Conservation (phyloP, 495 filamentous ascomycete genomes). For the Aspergillus conjunctus region DNA sequence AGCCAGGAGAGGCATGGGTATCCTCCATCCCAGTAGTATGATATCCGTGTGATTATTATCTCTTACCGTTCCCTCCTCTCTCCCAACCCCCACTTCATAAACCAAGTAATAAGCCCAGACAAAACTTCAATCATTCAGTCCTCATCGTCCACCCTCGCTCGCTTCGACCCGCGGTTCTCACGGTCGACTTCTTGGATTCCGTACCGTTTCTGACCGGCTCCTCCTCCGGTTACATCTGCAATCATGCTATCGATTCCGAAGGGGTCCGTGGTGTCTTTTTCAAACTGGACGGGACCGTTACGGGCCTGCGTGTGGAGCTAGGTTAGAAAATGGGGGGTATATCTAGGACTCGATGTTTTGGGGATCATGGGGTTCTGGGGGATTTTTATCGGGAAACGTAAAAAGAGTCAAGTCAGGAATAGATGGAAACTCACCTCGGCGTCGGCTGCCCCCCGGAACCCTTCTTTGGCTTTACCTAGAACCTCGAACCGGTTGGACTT, state of each 20-base stretch:
- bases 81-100: neutral
- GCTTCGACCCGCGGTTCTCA: constrained; percentile 65
- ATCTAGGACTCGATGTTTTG: no score
- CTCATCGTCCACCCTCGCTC: constrained; percentile 80
- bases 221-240: constrained; percentile 66
- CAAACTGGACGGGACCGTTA: constrained; percentile 96
- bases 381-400: constrained; percentile 7
- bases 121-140: constrained; percentile 43
- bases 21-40: neutral
- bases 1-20: neutral
- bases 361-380: neutral
- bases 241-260: constrained; percentile 95
- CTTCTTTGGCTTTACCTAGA: constrained; percentile 79
- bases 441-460: constrained; percentile 85
- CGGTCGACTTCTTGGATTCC: constrained; percentile 75
- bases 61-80: neutral
- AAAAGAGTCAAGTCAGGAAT: neutral
- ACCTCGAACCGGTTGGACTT: constrained; percentile 84
- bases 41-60: neutral
- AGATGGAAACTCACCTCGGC: constrained; percentile 65
- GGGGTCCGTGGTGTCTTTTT: constrained; percentile 85
- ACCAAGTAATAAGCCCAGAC: neutral
- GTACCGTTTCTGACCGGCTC: constrained; percentile 71
- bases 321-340: constrained; percentile 4
- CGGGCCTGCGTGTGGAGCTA: constrained; percentile 53